A percentile compares a stretch with the other conserved stretches of the same genome.
Evolutionary conservation across 495 filamentous ascomycete genomes (phyloP).

Genomic region (Aeminium ludgeri): DNA sequence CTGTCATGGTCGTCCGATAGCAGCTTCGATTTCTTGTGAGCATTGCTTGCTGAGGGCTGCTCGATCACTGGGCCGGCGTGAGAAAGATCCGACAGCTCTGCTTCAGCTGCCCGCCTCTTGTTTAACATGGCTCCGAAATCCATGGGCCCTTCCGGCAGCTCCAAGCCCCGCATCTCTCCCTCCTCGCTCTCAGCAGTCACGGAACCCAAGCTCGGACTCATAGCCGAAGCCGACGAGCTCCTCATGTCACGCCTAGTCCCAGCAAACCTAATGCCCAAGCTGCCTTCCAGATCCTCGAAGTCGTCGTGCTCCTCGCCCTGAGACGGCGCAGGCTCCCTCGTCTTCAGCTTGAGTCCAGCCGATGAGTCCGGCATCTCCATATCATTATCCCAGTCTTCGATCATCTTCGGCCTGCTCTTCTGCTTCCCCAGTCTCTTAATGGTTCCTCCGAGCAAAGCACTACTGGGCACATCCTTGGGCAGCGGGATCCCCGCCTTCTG

Average conservation of each 20-base stretch:
- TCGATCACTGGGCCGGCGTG: constrained; percentile 27
- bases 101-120: constrained; percentile 29
- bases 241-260: constrained; percentile 69
- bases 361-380: constrained; percentile 52
- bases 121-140: constrained; percentile 62
- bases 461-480: constrained; percentile 73
- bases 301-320: constrained; percentile 43
- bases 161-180: constrained; percentile 68
- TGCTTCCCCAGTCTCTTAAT: constrained; percentile 81
- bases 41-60: constrained; percentile 15
- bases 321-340: constrained; percentile 32
- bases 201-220: constrained; percentile 83
- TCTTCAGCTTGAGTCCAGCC: constrained; percentile 27
- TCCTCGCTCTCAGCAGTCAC: constrained; percentile 89
- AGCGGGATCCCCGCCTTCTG: constrained; percentile 83
- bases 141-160: constrained; percentile 67
- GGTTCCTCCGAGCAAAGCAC: constrained; percentile 82
- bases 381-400: constrained; percentile 88
- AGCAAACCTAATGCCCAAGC: constrained; percentile 71
- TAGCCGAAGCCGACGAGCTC: constrained; percentile 69
- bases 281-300: constrained; percentile 78
- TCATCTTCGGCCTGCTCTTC: constrained; percentile 50
- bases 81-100: constrained; percentile 13
- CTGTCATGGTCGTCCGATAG: constrained; percentile 46
- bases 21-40: constrained; percentile 15